These are phyloP conservation scores for Tolypocladium endophyticum DNA, from an alignment of 2,329 filamentous ascomycete genomes.

Conservation along the genomic window DNA sequence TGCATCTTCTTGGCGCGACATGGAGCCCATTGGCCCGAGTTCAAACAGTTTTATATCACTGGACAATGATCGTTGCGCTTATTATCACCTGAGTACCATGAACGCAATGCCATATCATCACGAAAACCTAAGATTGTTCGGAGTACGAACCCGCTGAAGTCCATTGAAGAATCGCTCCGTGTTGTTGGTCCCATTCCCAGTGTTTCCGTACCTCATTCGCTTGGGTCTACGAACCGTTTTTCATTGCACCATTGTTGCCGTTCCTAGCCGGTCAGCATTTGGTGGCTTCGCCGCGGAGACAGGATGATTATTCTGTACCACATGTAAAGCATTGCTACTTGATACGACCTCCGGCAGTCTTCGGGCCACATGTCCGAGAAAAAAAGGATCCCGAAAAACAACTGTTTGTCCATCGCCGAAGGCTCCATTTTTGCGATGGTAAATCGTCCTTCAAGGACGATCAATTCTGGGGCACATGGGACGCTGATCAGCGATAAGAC, in stretches of 20 bases:
- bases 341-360: neutral
- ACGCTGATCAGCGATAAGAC: neutral
- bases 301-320: neutral
- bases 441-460: neutral
- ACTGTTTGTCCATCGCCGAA: neutral
- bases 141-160: neutral
- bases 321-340: neutral
- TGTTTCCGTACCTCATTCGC: neutral
- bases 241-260: neutral
- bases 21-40: neutral
- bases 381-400: neutral
- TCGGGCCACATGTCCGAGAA: neutral
- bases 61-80: neutral
- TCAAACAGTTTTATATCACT: neutral
- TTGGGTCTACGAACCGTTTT: neutral
- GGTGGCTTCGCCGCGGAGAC: neutral
- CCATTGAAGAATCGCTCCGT: neutral
- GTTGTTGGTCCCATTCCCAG: neutral
- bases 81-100: neutral
- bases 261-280: neutral
- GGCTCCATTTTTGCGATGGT: neutral
- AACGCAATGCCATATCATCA: neutral
- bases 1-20: neutral
- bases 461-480: neutral
- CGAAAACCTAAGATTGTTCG: neutral